These are phyloP conservation scores for Cercospora janseana DNA, from an alignment of 2,329 filamentous ascomycete genomes.

Conservation along the genomic window DNA sequence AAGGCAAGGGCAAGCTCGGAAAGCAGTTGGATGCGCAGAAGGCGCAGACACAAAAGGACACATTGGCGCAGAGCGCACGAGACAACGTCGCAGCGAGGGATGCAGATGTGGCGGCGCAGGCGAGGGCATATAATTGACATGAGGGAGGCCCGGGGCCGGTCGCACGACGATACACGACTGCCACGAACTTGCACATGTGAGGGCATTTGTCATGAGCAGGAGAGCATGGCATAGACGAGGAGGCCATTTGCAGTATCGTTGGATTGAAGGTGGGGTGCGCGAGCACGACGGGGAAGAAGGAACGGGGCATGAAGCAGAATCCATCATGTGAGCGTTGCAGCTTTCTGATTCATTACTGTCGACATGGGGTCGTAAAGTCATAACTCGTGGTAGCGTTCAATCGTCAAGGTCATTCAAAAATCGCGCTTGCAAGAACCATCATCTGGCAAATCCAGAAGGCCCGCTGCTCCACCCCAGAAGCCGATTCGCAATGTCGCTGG, in stretches of 20 bases:
- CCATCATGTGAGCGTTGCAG: too few relatives aligned
- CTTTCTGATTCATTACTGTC: too few relatives aligned
- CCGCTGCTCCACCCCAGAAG: neutral
- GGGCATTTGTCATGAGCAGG: neutral
- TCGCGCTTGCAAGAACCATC: too few relatives aligned
- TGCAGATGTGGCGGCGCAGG: conserved; percentile 61
- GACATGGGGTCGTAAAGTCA: too few relatives aligned
- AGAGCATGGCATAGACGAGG: too few relatives aligned
- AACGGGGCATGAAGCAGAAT: too few relatives aligned
- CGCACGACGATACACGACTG: conserved; percentile 1
- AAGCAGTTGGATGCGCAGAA: conserved; percentile 72
- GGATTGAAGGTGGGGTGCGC: too few relatives aligned
- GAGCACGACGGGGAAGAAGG: too few relatives aligned
- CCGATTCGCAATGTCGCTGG: conserved; percentile 1
- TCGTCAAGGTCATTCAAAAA: neutral
- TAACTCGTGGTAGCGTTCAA: neutral
- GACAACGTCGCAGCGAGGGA: conserved; percentile 66
- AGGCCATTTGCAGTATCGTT: too few relatives aligned
- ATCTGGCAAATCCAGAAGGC: neutral
- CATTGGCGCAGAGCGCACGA: conserved; percentile 65
- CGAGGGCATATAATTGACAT: conserved; percentile 48
- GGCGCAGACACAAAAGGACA: conserved; percentile 66
- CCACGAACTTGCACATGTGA: conserved; percentile 5
- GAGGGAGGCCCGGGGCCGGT: neutral
- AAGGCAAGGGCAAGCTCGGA: conserved; percentile 66